These are phyloP conservation scores for Streptanthus diversifolius DNA, from an alignment of 345 rosid species.

Conservation along the genomic window DNA sequence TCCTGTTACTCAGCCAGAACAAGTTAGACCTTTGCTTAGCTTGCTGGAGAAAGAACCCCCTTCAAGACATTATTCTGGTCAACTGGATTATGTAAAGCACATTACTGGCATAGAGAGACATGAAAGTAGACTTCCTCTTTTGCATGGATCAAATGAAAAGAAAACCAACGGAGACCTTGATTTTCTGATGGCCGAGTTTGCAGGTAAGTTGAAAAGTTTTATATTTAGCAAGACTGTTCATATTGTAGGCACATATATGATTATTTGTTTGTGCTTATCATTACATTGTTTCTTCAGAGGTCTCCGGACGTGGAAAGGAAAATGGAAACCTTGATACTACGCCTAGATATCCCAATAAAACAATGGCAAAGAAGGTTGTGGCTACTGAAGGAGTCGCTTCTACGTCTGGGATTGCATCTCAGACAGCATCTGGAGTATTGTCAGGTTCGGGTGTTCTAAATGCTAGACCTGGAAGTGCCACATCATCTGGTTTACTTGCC, in stretches of 20 bases:
- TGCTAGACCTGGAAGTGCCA: conserved; percentile 96
- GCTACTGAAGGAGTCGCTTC: conserved; percentile 69
- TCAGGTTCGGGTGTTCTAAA: conserved; percentile 97
- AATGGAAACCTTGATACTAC: conserved; percentile 65
- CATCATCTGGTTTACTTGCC: conserved; percentile 88
- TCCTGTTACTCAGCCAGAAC: conserved; percentile 60
- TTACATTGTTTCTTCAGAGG: conserved; percentile 57
- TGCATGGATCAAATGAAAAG: conserved; percentile 86
- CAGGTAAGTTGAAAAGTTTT: conserved; percentile 47
- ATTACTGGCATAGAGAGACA: conserved; percentile 85
- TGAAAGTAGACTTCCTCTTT: conserved; percentile 80
- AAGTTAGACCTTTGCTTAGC: conserved; percentile 95
- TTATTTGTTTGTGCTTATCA: not conserved
- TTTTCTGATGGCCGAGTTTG: conserved; percentile 93
- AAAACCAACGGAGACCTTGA: conserved; percentile 89
- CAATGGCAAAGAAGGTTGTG: conserved; percentile 56
- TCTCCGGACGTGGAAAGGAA: conserved; percentile 76
- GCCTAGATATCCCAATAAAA: conserved; percentile 57
- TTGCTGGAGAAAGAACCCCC: conserved; percentile 98
- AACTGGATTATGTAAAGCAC: conserved; percentile 77
- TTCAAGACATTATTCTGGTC: conserved; percentile 79
- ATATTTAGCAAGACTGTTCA: not conserved
- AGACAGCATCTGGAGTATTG: conserved; percentile 86
- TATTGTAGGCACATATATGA: not conserved
- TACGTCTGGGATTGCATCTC: conserved; percentile 80